A percentile compares a stretch with the other conserved stretches of the same genome.
phyloP scores from a whole-genome alignment of 129 eudicot genomes.

The Pittosporum tobira region DNA sequence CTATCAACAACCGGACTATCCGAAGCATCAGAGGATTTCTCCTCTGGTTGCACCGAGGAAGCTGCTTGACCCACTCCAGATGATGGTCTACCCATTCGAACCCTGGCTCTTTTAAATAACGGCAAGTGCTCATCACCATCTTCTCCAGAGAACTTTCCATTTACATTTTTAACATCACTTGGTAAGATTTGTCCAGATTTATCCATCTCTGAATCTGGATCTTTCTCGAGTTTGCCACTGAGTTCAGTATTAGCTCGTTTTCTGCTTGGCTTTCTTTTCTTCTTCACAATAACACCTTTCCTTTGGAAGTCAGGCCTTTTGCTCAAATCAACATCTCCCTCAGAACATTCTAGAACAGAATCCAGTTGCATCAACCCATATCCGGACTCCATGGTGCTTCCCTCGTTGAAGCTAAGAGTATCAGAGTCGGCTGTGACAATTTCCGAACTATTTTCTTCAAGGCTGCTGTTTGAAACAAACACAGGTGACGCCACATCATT shows the following conservation, averaged over 20 bases:
- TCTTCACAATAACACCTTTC: conserved; percentile 46
- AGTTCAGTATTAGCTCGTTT: conserved; percentile 38
- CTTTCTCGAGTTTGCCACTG: conserved; percentile 17
- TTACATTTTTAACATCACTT: conserved; percentile 14
- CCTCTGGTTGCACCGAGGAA: conserved; percentile 15
- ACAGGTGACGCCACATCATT: conserved; percentile 20
- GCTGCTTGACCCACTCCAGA: conserved; percentile 29
- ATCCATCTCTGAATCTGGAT: conserved; percentile 20
- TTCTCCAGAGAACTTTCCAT: conserved; percentile 36
- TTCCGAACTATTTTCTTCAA: conserved; percentile 57
- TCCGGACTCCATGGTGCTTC: conserved; percentile 45
- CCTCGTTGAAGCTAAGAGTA: conserved; percentile 41
- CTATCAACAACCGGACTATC: conserved; percentile 13
- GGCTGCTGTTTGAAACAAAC: conserved; percentile 36
- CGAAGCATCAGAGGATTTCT: conserved; percentile 24
- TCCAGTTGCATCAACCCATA: conserved; percentile 33
- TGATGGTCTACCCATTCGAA: conserved; percentile 68
- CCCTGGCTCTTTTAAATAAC: conserved; percentile 80
- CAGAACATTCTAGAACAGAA: conserved; percentile 24
- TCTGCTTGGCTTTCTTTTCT: conserved; percentile 65
- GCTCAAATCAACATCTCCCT: conserved; percentile 40
- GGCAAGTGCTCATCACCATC: conserved; percentile 93
- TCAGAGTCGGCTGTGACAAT: conserved; percentile 46
- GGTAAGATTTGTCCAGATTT: conserved; percentile 25
- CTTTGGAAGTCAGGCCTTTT: conserved; percentile 50